These are phyloP conservation scores for Malus domestica DNA, from an alignment of 306 rosid genomes.

Conservation along the genomic window DNA sequence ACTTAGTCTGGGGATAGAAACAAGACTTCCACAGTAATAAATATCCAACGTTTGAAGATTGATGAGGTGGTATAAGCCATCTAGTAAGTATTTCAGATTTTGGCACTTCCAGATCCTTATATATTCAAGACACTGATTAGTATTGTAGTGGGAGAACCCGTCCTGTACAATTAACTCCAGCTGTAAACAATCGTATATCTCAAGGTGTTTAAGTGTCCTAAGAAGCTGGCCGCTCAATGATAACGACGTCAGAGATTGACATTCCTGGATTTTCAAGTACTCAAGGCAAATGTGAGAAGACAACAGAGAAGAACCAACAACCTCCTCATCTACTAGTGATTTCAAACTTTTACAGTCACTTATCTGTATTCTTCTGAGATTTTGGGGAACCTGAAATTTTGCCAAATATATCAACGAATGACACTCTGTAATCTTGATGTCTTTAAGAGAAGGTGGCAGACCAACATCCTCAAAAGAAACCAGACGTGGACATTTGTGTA, in stretches of 20 bases:
- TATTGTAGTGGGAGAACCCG: background rate
- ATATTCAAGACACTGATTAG: background rate
- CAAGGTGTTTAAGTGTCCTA: background rate
- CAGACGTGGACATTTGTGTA: background rate
- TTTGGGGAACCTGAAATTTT: background rate
- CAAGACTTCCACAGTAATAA: background rate
- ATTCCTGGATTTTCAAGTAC: background rate
- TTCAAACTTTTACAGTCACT: fast-evolving
- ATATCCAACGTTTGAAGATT: background rate
- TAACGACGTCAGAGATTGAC: background rate
- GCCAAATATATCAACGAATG: background rate
- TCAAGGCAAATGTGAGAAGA: background rate
- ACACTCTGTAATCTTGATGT: background rate
- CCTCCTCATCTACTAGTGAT: background rate
- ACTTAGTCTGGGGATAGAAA: background rate
- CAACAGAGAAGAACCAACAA: background rate
- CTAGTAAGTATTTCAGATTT: background rate
- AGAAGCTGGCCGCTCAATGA: background rate
- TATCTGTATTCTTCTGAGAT: background rate
- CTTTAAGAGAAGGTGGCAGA: background rate
- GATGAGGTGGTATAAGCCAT: background rate
- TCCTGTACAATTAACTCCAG: background rate
- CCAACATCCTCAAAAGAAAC: background rate
- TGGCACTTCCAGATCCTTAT: background rate
- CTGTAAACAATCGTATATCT: background rate